Evolutionary conservation across 495 filamentous ascomycete genomes (phyloP).

Genomic region (Neurospora tetrasperma): DNA sequence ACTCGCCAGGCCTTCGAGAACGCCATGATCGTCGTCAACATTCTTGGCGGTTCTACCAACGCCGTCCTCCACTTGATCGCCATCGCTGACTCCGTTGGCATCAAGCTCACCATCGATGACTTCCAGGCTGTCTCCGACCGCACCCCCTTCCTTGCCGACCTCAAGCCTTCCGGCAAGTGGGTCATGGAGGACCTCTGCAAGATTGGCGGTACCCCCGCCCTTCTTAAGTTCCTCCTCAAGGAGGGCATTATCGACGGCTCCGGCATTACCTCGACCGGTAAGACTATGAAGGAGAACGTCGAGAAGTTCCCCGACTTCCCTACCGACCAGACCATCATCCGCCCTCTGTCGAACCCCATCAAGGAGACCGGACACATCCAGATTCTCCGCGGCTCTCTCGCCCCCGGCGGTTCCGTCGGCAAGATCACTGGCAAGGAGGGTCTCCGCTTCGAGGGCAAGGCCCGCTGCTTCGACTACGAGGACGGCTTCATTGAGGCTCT

Average conservation of each 20-base stretch:
- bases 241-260: slow-evolving; percentile 82
- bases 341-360: slow-evolving; percentile 82
- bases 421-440: slow-evolving; percentile 99
- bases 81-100: slow-evolving; percentile 86
- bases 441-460: slow-evolving; percentile 74
- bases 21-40: slow-evolving; percentile 91
- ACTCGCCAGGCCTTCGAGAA: slow-evolving; percentile 91
- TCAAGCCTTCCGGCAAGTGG: slow-evolving; percentile 95
- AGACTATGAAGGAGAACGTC: slow-evolving; percentile 87
- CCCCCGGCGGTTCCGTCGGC: slow-evolving; percentile 85
- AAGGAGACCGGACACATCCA: slow-evolving; percentile 93
- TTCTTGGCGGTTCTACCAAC: slow-evolving; percentile 93
- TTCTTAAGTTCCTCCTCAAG: slow-evolving; percentile 84
- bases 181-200: slow-evolving; percentile 87
- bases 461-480: slow-evolving; percentile 78
- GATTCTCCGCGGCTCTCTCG: slow-evolving; percentile 84
- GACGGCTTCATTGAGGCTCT: slow-evolving; percentile 70
- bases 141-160: slow-evolving; percentile 86
- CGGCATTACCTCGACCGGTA: slow-evolving; percentile 87
- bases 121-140: slow-evolving; percentile 92
- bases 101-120: slow-evolving; percentile 92
- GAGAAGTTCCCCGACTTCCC: slow-evolving; percentile 70
- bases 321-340: slow-evolving; percentile 79
- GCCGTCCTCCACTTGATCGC: slow-evolving; percentile 95
- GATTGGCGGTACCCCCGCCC: slow-evolving; percentile 83